phyloP scores from a whole-genome alignment of 345 rosid genomes.

The Murraya paniculata region DNA sequence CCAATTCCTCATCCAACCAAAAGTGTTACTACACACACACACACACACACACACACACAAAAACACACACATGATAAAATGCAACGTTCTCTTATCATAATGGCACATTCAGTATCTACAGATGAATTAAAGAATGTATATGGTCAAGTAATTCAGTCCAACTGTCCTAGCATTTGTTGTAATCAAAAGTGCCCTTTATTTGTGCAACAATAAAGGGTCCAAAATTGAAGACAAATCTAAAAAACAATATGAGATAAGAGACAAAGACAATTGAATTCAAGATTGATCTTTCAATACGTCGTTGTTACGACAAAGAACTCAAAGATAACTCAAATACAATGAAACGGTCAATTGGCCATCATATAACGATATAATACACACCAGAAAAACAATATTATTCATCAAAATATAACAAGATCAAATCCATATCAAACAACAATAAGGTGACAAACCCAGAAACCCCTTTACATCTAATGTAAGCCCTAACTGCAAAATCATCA shows the following conservation, averaged over 20 bases:
- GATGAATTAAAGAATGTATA: not conserved
- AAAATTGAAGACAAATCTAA: not conserved
- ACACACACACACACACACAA: too few relatives aligned
- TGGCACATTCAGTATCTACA: too few relatives aligned
- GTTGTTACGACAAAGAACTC: not conserved
- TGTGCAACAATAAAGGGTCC: not conserved
- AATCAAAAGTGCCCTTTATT: not conserved
- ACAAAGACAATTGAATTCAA: not conserved
- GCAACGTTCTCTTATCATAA: too few relatives aligned
- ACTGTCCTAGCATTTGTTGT: not conserved
- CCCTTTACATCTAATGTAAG: not conserved
- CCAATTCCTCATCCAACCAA: not conserved
- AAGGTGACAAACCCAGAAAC: conserved; percentile 3
- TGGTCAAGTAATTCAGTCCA: not conserved
- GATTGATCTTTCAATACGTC: not conserved
- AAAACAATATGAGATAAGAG: not conserved
- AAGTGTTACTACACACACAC: not conserved
- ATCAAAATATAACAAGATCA: not conserved
- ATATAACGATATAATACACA: not conserved
- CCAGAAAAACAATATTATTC: not conserved
- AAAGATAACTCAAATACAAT: too few relatives aligned
- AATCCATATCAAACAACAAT: not conserved
- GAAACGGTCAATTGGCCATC: not conserved
- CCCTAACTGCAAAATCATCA: not conserved
- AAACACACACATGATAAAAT: too few relatives aligned